A percentile compares a stretch with the other conserved stretches of the same genome.
phyloP scores from a whole-genome alignment of 306 rosid species.

The Trifolium subterraneum region DNA sequence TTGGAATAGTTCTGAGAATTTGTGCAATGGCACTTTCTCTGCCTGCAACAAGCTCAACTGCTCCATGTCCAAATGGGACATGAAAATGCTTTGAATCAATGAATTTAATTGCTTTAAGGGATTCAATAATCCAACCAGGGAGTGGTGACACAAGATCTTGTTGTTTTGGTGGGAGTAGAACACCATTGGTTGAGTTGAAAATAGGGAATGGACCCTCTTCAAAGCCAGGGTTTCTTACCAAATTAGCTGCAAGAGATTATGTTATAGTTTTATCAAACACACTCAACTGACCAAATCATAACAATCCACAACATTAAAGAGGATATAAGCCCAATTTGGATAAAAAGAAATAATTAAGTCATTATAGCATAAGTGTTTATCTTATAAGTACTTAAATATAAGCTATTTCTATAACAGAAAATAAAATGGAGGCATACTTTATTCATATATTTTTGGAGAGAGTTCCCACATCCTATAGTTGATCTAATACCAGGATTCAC shows the following conservation, averaged over 20 bases:
- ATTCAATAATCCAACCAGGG: constrained; percentile 93
- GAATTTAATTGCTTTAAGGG: constrained; percentile 86
- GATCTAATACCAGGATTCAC: too few species aligned
- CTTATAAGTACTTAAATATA: too few species aligned
- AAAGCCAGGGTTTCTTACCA: constrained; percentile 77
- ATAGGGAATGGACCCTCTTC: constrained; percentile 91
- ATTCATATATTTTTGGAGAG: too few species aligned
- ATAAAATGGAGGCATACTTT: too few species aligned
- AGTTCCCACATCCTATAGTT: too few species aligned
- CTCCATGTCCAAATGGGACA: constrained; percentile 68
- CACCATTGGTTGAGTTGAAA: constrained; percentile 76
- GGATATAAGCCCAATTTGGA: too few species aligned
- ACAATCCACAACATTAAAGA: too few species aligned
- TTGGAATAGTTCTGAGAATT: constrained; percentile 66
- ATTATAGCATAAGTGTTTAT: too few species aligned
- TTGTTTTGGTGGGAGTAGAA: constrained; percentile 88
- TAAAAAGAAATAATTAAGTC: too few species aligned
- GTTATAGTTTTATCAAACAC: neutral
- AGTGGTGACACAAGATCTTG: constrained; percentile 85
- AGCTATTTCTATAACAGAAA: too few species aligned
- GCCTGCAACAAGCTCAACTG: constrained; percentile 91
- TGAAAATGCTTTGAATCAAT: constrained; percentile 60
- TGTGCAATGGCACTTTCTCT: constrained; percentile 93
- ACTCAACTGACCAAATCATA: too few species aligned
- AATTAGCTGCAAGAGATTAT: constrained; percentile 63